These are phyloP conservation scores for Pichia nanzhaoensis DNA, from an alignment of 805 yeast species.

Conservation along the genomic window DNA sequence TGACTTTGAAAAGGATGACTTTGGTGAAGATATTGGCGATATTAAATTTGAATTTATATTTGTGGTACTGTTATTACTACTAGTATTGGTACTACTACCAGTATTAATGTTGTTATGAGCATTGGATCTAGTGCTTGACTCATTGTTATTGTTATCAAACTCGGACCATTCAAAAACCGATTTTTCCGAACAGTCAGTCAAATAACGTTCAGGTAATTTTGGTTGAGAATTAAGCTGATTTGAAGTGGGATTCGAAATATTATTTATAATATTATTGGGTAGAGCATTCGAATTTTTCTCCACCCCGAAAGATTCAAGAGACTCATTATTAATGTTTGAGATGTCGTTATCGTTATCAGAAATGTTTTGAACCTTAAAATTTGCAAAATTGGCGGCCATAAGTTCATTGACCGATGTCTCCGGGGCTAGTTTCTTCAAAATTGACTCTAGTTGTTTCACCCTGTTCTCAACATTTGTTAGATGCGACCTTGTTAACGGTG, in stretches of 20 bases:
- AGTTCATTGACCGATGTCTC: conserved; percentile 39
- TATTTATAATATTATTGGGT: neutral
- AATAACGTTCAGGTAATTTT: conserved; percentile 13
- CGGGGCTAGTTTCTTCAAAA: conserved; percentile 38
- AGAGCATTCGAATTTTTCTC: neutral
- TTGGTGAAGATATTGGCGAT: conserved; percentile 9
- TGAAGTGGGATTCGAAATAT: conserved; percentile 9
- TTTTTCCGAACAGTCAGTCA: conserved; percentile 12
- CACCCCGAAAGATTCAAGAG: neutral
- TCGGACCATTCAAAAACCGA: conserved; percentile 17
- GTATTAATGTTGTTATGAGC: neutral
- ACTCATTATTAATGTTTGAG: neutral
- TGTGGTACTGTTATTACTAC: neutral
- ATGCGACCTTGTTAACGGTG: conserved; percentile 78
- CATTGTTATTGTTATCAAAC: conserved; percentile 2
- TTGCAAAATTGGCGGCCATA: neutral
- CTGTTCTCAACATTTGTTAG: conserved; percentile 67
- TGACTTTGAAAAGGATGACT: conserved; percentile 5
- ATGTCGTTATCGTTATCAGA: neutral
- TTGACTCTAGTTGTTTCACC: conserved; percentile 39
- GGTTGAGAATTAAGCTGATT: conserved; percentile 17
- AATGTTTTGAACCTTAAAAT: conserved; percentile 12
- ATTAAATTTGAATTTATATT: neutral
- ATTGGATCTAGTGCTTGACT: neutral
- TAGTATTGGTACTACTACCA: neutral